These are phyloP conservation scores for Podaxis pistillaris DNA, from an alignment of 768 basidiomycete genomes.

Conservation along the genomic window DNA sequence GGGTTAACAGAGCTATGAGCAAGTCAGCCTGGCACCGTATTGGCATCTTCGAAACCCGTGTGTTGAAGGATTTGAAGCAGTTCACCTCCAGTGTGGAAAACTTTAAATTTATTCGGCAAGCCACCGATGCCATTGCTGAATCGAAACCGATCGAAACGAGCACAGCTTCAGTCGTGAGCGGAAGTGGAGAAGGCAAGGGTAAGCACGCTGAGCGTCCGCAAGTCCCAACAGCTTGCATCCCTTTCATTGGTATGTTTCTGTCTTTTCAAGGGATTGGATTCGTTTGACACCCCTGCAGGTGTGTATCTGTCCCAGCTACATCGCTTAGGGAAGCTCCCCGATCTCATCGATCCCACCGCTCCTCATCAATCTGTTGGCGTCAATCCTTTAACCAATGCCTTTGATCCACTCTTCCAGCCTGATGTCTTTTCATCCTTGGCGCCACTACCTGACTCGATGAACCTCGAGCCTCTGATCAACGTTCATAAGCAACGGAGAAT, in stretches of 20 bases:
- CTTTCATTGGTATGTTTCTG: conserved; percentile 67
- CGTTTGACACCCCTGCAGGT: conserved; percentile 38
- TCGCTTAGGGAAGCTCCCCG: conserved; percentile 65
- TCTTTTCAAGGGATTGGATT: not conserved
- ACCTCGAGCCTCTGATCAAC: conserved; percentile 83
- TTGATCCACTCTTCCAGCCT: conserved; percentile 70
- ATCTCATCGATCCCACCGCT: conserved; percentile 80
- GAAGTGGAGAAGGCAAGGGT: conserved; percentile 36
- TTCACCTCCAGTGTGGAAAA: conserved; percentile 65
- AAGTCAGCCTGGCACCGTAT: conserved; percentile 63
- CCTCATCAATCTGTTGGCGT: conserved; percentile 67
- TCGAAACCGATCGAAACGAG: conserved; percentile 57
- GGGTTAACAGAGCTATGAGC: conserved; percentile 65
- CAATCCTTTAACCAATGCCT: conserved; percentile 59
- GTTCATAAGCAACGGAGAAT: conserved; percentile 86
- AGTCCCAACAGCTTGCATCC: conserved; percentile 62
- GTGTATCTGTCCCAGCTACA: conserved; percentile 75
- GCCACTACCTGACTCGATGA: conserved; percentile 72
- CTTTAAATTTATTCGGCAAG: conserved; percentile 72
- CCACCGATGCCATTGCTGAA: conserved; percentile 63
- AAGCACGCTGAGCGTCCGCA: conserved; percentile 37
- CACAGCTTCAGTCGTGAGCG: conserved; percentile 51
- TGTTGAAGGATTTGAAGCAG: conserved; percentile 68
- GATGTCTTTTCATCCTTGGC: conserved; percentile 76
- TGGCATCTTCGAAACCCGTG: conserved; percentile 66